Conservation (phyloP, 768 basidiomycete genomes). For the Serendipita sp. region DNA sequence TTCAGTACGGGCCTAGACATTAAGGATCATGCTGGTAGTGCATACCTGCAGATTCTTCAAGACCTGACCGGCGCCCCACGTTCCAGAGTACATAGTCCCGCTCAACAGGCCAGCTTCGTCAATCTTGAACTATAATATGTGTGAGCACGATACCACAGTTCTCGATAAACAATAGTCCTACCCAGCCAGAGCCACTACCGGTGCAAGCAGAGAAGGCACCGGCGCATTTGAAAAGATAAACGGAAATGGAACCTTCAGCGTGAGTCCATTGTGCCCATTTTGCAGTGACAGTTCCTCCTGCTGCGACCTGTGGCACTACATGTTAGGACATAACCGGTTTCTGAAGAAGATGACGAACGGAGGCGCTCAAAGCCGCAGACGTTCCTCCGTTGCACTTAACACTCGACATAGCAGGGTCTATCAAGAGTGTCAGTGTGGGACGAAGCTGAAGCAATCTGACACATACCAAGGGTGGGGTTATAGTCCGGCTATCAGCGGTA, state of each 20-base stretch:
- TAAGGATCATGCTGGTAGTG: no score
- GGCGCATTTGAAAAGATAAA: constrained; percentile 5
- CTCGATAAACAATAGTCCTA: constrained; percentile 5
- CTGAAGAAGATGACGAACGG: neutral
- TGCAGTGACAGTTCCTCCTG: constrained; percentile 8
- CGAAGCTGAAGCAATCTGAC: neutral
- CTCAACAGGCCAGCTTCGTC: constrained; percentile 7
- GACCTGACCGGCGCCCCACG: constrained; percentile 10
- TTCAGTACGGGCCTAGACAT: no score
- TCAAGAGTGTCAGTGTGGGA: neutral
- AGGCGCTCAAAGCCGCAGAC: constrained; percentile 3
- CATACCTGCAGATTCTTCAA: neutral
- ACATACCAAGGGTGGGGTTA: neutral
- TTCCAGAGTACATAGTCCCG: constrained; percentile 9
- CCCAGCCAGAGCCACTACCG: neutral
- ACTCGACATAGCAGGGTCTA: neutral
- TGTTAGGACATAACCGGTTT: no score
- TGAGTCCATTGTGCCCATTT: constrained; percentile 11
- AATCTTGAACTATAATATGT: constrained; percentile 8
- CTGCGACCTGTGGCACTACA: neutral
- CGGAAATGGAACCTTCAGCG: constrained; percentile 8
- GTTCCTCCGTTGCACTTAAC: constrained; percentile 9
- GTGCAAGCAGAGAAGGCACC: neutral
- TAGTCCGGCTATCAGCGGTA: neutral
- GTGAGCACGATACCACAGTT: neutral